phyloP scores from a whole-genome alignment of 352 stramenopile genomes.

The Saprolegnia parasitica region DNA sequence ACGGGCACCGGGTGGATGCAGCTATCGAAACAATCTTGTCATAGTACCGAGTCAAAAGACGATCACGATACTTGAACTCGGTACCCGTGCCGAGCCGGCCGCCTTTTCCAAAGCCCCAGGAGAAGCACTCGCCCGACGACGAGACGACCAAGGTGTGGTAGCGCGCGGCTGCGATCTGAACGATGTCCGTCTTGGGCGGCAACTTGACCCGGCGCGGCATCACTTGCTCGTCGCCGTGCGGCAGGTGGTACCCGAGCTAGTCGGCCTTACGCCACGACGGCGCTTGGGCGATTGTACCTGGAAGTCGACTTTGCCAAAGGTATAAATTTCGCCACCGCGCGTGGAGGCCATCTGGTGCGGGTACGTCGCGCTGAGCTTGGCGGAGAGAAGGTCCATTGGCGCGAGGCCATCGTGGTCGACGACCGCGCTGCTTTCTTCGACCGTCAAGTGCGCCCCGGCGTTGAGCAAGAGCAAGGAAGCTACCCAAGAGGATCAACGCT shows the following conservation, averaged over 20 bases:
- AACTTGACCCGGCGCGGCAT: slow-evolving; percentile 62
- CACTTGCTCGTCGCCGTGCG: slow-evolving; percentile 68
- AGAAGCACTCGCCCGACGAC: slow-evolving; percentile 57
- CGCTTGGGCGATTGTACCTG: slow-evolving; percentile 40
- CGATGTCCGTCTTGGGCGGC: slow-evolving; percentile 42
- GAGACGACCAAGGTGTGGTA: slow-evolving; percentile 77
- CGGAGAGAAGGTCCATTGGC: slow-evolving; percentile 60
- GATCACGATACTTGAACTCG: slow-evolving; percentile 82
- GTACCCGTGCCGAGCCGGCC: slow-evolving; percentile 66
- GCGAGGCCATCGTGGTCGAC: slow-evolving; percentile 51
- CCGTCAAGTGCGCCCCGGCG: slow-evolving; percentile 5
- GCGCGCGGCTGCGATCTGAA: slow-evolving; percentile 69
- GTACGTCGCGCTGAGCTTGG: slow-evolving; percentile 23
- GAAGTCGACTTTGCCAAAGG: slow-evolving; percentile 80
- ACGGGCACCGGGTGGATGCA: slow-evolving; percentile 55
- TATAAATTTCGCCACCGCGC: slow-evolving; percentile 57
- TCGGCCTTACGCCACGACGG: slow-evolving; percentile 10
- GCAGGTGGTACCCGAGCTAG: slow-evolving; percentile 79
- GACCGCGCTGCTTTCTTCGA: slow-evolving; percentile 12
- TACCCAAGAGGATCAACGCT: slow-evolving; percentile 29
- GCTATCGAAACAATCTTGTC: slow-evolving; percentile 33
- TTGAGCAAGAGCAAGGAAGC: slow-evolving; percentile 60
- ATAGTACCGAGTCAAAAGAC: too few relatives aligned
- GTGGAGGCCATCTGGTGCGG: slow-evolving; percentile 21
- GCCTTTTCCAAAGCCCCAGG: slow-evolving; percentile 80